Base-by-base conservation (phyloP, 192 early-diverging fungal genomes). In the Mortierella claussenii region DNA sequence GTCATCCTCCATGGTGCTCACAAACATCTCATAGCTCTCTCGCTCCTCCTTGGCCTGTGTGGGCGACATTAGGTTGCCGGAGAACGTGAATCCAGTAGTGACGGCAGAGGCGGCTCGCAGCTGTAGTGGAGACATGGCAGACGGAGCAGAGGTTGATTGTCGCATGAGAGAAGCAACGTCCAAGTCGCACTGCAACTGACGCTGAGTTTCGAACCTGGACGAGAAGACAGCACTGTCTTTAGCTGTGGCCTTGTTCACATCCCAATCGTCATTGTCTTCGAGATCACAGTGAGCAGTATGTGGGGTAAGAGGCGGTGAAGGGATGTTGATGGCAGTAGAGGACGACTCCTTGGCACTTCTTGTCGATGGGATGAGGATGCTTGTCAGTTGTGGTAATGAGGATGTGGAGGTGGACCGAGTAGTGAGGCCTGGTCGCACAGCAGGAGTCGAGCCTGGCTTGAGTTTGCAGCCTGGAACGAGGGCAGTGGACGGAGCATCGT, bases 1-100 rank as follows among this genome's bases (percentile, higher is more conserved):
- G 53, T 76, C 73, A 9, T 59, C 58, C 47, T 67, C 64, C 65
- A 76, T 76, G 13, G 50, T 52, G 40, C 21, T 62, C 17, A 76
- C 44, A 62, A 76, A 76, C n/a, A 24, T 8, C n/a, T 65, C 64
- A 34, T 67, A 67, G 40, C 73, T 67, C n/a, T 76, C 58, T 17
- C 65, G 63, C 12, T 55, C 46, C 18, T 76, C 37, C n/a, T 67
- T 60, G 11, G 50, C n/a, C 11, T 55, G 18, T 7, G 60, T 28
- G 3, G 60, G 60, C 21, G 60, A 40, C 15, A 33, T 34, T 11
- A 44, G 36, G 11, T 76, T 76, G 46, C 64, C 62, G 9, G 73
- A 56, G 36, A 76, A 76, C 9, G 73, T 76, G 47, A 76, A 76
- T 8, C 73, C 57, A 24, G 37, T 28, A 9, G 36, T 54, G n/a